Evolutionary conservation across 2,329 filamentous ascomycete genomes (phyloP).

Genomic region (Onygenales sp.): DNA sequence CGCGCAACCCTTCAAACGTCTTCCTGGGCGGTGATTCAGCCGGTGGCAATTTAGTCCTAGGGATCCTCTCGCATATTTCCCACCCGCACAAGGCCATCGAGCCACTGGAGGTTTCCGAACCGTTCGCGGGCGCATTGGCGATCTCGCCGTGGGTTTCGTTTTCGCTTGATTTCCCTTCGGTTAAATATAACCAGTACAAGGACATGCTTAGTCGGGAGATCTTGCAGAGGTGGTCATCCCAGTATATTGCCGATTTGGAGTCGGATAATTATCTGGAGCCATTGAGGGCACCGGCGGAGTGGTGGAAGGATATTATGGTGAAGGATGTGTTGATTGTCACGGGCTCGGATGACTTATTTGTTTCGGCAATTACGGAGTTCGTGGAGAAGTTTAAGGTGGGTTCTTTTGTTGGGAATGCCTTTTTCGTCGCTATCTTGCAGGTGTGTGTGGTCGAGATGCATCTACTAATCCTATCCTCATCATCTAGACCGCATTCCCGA

Average conservation of each 20-base stretch:
- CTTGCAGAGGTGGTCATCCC: constrained; percentile 36
- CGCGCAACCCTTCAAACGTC: constrained; percentile 25
- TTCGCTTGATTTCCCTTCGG: constrained; percentile 33
- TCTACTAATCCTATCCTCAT: neutral
- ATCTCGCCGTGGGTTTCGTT: constrained; percentile 52
- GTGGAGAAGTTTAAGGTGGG: constrained; percentile 37
- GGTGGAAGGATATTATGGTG: constrained; percentile 45
- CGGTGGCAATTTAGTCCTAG: constrained; percentile 32
- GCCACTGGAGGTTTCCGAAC: constrained; percentile 29
- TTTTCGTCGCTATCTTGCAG: neutral
- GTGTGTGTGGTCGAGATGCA: neutral
- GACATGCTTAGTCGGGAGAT: constrained; percentile 40
- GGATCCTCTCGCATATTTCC: constrained; percentile 30
- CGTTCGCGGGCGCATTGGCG: constrained; percentile 43
- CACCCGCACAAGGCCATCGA: constrained; percentile 49
- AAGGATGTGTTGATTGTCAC: constrained; percentile 43
- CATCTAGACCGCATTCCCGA: constrained; percentile 17
- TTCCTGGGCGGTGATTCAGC: constrained; percentile 37
- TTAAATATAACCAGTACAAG: constrained; percentile 37
- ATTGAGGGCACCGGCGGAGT: constrained; percentile 37
- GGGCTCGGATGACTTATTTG: constrained; percentile 47
- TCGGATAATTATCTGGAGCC: constrained; percentile 48
- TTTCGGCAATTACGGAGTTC: constrained; percentile 47
- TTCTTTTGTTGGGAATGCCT: neutral
- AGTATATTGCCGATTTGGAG: constrained; percentile 35